Evolutionary conservation across 2,329 filamentous ascomycete genomes (phyloP), one percentile per base, ranked within the genome.

Genomic region (Graphium sp.): DNA sequence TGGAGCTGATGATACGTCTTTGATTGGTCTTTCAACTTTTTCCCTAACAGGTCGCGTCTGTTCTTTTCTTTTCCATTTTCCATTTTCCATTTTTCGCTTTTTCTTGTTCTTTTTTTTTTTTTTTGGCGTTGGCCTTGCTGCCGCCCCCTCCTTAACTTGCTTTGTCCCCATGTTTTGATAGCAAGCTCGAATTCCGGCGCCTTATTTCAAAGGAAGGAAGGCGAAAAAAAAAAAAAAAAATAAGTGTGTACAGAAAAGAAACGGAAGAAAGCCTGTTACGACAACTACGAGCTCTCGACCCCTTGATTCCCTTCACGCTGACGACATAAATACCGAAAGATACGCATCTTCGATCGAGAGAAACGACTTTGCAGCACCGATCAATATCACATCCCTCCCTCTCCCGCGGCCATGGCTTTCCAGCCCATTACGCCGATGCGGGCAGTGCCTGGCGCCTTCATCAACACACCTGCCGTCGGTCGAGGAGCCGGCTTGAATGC

Each of bases 371-470:
- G n/a, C n/a, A n/a, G n/a, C n/a, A n/a, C n/a, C n/a, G n/a, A n/a
- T n/a, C n/a, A n/a, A n/a, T n/a, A n/a, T n/a, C n/a, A n/a, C 11
- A 19, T 26, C 17, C 12, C 26, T 17, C 18, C 21, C 16, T 7
- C 18, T 10, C 8, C 13, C 14, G 13, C 14, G 26, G 21, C 10
- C 40, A 74, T 74, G 68, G 58, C 67, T 29, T 65, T 67, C 38
- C 52, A 59, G 15, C 55, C 56, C 39, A 56, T 55, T 37, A 81
- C 80, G 32, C 80, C 80, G 22, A 63, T 75, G 54, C 72, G 78
- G 41, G 70, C 70, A 35, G 60, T 83, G 26, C 80, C 80, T 24
- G 80, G 80, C 56, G 74, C 74, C 42, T 87, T 75, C 46, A 54
- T 83, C 44, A 70, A 76, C 42, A 87, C 81, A 14, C 80, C 80